Evolutionary conservation across 177 flowering plant species (phyloP), one percentile per base, ranked within the genome.

Genomic region (Vitis hybrid): DNA sequence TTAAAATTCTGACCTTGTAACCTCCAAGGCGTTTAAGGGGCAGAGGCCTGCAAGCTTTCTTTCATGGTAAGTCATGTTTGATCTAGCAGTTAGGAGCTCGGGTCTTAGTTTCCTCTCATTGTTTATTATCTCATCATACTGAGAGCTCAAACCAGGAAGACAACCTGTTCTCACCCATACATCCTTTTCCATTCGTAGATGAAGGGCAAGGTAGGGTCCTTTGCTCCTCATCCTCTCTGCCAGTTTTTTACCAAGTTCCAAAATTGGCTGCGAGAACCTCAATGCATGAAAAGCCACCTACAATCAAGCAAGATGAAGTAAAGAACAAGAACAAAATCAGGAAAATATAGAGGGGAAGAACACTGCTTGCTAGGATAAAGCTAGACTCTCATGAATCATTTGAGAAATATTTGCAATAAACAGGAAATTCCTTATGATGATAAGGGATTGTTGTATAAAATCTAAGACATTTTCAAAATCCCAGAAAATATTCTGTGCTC

Each of bases 141-240:
- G 83, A 32, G 21, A 87, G 75, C 83, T 91, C 74, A 93, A 71
- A 59, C 99, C 98, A 34, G 98, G 98, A 71, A 89, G 91, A 68
- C 99, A 95, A 6, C 99, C 99, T 1, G 99, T 95, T 69, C 99
- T 90, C 67, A 95, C 96, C 99, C 99, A 95, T 2, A 95, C 99
- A 79, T 95, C 99, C 75, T 91, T 91, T 73, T 95, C 99, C 94
- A 95, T 78, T 61, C 99, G 83, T 21, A 96, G 77, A 82, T 96
- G 99, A 75, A 96, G 97, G 40, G 98, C 97, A 74, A 96, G 77
- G 69, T 89, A 96, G 0, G 94, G 98, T 34, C 99, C 99, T 76
- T 89, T 87, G 81, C 83, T 85, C 63, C 82, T 72, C 97, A 96
- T 92, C 74, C 99, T 91, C 83, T 86, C 85, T 10, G 94, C 90